Evolutionary conservation across 352 stramenopile species (phyloP), one percentile per base, ranked within the genome.

Genomic region (Phytopythium mirpurense): DNA sequence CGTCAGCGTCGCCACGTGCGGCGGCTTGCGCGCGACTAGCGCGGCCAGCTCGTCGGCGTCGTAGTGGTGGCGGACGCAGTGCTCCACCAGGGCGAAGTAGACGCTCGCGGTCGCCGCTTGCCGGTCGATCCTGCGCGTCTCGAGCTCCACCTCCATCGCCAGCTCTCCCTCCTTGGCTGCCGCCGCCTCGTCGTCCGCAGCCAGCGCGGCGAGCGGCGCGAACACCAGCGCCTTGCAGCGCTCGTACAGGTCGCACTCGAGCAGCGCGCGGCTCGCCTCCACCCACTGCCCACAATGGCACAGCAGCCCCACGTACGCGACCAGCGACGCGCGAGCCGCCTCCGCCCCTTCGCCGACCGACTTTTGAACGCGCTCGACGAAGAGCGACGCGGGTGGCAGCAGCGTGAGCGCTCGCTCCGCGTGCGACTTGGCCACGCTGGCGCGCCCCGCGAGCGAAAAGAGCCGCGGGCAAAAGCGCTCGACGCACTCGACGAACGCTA

Each of bases 11-110:
- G 74, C 68, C 35, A 93, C 70, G 50, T 86, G 68, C 3, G 37
- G 29, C 19, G 82, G 82, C 41, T 88, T 88, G 14, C 70, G 57
- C 56, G 57, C 55, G 1, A 93, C 51, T 35, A 93, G 50, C 14
- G 50, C 23, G 46, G 78, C 67, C 19, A 93, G 60, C 24, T 85
- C 75, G 3, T 37, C 34, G 0, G 71, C 70, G 35, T 67, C 54
- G 52, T 78, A 68, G 42, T 79, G 55, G 8, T 60, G 57, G 8
- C 48, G 48, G 5, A 90, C 68, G 38, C 82, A 93, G 60, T 85
- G 78, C 42, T 78, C 70, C 29, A 93, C 49, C 46, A 90, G 46
- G 18, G 68, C 62, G 44, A 93, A 88, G 64, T 89, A 93, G 11
- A 90, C 63, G 9, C 65, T 63, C 34, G 66, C 61, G 1, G 45